Evolutionary conservation across 116 monocot genomes (phyloP).

Genomic region (Thalassia testudinum): DNA sequence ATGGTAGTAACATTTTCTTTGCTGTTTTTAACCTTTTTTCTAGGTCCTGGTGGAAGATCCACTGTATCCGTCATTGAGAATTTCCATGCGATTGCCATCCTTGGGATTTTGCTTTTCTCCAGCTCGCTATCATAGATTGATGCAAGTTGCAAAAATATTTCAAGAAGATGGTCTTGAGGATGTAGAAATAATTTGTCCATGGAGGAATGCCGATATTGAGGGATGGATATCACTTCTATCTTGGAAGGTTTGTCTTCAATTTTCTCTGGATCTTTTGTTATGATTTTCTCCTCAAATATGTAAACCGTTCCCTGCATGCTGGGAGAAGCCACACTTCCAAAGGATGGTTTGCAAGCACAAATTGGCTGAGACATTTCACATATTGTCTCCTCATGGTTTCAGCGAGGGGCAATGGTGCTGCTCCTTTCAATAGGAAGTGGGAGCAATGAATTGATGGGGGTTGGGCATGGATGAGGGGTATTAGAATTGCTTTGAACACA

Average conservation of each 20-base stretch:
- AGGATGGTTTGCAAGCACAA: not conserved
- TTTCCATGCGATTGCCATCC: slow-evolving; percentile 74
- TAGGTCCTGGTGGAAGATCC: slow-evolving; percentile 68
- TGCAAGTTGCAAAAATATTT: slow-evolving; percentile 83
- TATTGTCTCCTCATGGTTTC: too few species aligned
- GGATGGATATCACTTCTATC: slow-evolving; percentile 84
- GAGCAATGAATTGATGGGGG: too few species aligned
- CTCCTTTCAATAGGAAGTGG: too few species aligned
- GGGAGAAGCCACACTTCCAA: not conserved
- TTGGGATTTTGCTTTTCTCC: slow-evolving; percentile 94
- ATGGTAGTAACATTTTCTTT: slow-evolving; percentile 3
- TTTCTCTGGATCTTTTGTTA: too few species aligned
- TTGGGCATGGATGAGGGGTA: too few species aligned
- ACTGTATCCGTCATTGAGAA: slow-evolving; percentile 56
- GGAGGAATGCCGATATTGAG: slow-evolving; percentile 84
- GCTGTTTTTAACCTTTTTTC: not conserved
- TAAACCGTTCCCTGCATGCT: too few species aligned
- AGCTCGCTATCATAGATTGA: slow-evolving; percentile 80
- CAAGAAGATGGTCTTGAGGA: slow-evolving; percentile 25
- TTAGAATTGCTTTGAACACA: too few species aligned
- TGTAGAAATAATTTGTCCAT: slow-evolving; percentile 30
- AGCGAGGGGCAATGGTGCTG: too few species aligned
- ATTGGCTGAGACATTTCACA: not conserved
- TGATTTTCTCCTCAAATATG: too few species aligned
- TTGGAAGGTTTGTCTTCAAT: slow-evolving; percentile 60